phyloP scores from a whole-genome alignment of 345 rosid species.

The Eucalyptus tenuipes region DNA sequence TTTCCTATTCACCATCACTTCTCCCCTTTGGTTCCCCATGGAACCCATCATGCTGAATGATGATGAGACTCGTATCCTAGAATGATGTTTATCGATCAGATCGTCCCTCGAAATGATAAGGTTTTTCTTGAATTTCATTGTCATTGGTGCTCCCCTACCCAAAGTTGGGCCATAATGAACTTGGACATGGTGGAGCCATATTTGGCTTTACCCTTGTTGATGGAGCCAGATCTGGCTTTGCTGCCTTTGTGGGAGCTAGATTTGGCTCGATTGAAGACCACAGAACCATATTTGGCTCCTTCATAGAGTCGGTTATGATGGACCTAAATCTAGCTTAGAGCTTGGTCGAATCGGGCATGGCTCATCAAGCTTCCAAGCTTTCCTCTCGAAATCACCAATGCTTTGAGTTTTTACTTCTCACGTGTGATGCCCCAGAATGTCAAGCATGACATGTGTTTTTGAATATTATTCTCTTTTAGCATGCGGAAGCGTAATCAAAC shows the following conservation, averaged over 20 bases:
- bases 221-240: not conserved
- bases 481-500: too few relatives aligned
- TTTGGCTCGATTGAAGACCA: not conserved
- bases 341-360: not conserved
- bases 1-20: rapidly evolving
- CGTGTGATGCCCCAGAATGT: too few relatives aligned
- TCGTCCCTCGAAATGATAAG: not conserved
- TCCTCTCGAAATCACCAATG: not conserved
- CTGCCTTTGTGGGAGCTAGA: too few relatives aligned
- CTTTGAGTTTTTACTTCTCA: not conserved
- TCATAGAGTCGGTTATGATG: not conserved
- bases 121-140: not conserved
- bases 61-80: not conserved
- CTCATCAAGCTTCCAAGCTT: not conserved
- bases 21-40: not conserved
- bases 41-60: not conserved
- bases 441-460: too few relatives aligned
- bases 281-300: not conserved
- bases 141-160: not conserved
- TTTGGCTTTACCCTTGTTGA: not conserved
- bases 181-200: not conserved
- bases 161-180: not conserved
- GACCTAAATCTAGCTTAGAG: not conserved
- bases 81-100: not conserved
- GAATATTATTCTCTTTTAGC: too few relatives aligned